Conservation (phyloP, 306 rosid species). For the Sphenostylis stenocarpa region DNA sequence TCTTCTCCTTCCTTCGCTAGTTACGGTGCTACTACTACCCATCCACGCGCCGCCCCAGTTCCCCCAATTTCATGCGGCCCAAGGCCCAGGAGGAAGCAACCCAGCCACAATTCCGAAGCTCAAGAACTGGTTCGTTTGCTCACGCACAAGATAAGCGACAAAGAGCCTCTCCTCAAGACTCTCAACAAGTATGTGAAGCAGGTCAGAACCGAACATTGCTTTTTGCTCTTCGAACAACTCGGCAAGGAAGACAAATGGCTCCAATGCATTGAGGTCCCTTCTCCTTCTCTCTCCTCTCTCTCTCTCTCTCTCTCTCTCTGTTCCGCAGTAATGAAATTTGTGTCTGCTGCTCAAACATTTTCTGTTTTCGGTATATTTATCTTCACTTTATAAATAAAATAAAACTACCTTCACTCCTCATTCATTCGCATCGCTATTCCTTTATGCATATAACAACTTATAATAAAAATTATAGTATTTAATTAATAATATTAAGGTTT, state of each 20-base stretch:
- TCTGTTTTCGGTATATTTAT: not conserved
- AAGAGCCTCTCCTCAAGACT: constrained; percentile 74
- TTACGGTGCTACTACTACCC: not conserved
- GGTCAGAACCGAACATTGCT: constrained; percentile 82
- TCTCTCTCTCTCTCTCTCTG: not conserved
- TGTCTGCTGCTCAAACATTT: not conserved
- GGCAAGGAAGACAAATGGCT: constrained; percentile 79
- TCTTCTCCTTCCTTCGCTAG: constrained; percentile 31
- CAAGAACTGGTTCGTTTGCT: constrained; percentile 63
- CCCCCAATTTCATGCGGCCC: constrained; percentile 46
- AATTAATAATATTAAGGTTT: not conserved
- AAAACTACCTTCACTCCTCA: not conserved
- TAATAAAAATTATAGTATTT: too few species aligned
- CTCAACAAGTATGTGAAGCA: constrained; percentile 66
- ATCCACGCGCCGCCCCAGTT: constrained; percentile 8
- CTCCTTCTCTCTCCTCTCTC: not conserved
- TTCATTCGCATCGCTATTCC: not conserved
- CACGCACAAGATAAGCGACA: constrained; percentile 56
- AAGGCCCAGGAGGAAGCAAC: constrained; percentile 41
- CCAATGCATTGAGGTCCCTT: constrained; percentile 83
- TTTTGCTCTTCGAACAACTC: constrained; percentile 79
- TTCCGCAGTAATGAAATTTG: not conserved
- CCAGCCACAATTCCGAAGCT: constrained; percentile 53
- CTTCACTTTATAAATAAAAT: not conserved
- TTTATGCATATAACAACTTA: too few species aligned